Percentiles rank a stretch among this genome's conserved stretches.
These are phyloP conservation scores for Neoarthrinium moseri DNA, from an alignment of 2,329 filamentous ascomycete species.

Conservation along the genomic window DNA sequence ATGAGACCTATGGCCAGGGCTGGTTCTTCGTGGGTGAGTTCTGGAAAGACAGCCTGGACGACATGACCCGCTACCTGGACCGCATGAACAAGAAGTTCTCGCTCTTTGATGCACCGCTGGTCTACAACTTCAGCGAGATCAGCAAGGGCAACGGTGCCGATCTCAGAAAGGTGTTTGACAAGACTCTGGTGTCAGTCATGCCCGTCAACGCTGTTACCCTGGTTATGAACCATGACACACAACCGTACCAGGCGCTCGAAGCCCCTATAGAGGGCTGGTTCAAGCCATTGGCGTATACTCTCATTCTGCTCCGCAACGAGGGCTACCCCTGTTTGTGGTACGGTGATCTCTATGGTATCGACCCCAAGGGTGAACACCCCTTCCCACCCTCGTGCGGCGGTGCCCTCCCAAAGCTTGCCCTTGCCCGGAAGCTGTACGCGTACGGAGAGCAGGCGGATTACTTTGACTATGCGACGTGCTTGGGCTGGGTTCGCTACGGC, in stretches of 20 bases:
- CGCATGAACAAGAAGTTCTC: constrained; percentile 56
- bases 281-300: constrained; percentile 69
- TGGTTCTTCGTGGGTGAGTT: constrained; percentile 71
- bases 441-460: constrained; percentile 67
- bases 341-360: constrained; percentile 66
- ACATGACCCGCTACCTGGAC: constrained; percentile 57
- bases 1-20: constrained; percentile 35
- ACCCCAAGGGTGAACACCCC: constrained; percentile 35
- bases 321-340: constrained; percentile 70
- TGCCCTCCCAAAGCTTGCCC: constrained; percentile 55
- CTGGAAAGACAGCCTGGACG: constrained; percentile 58
- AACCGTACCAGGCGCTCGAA: constrained; percentile 38
- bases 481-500: constrained; percentile 58
- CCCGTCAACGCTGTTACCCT: constrained; percentile 50
- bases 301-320: constrained; percentile 62
- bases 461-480: constrained; percentile 57
- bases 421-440: constrained; percentile 64
- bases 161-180: constrained; percentile 62
- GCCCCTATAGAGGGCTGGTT: constrained; percentile 65
- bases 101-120: constrained; percentile 67
- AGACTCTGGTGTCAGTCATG: constrained; percentile 49
- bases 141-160: constrained; percentile 57
- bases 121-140: constrained; percentile 64
- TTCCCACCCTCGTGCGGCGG: constrained; percentile 52
- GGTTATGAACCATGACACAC: constrained; percentile 72